Base-by-base conservation (phyloP, 2,329 filamentous ascomycete species). In the Teratosphaeria viscida region DNA sequence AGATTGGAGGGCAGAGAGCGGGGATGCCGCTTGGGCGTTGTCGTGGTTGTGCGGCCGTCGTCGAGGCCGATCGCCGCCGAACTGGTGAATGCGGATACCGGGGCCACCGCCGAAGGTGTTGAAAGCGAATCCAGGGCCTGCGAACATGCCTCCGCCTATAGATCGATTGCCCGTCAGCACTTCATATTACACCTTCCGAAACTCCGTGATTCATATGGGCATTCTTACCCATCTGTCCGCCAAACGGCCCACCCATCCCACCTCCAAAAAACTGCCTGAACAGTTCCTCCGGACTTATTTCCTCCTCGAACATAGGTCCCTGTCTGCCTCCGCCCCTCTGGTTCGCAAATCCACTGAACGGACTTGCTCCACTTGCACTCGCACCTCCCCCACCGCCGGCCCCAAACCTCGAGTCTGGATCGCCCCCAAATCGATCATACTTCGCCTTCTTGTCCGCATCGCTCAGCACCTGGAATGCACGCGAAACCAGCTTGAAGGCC, bases 401-500 rank as follows among this genome's bases (percentile, higher is more conserved):
- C 55, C 85, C 85, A 74, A 95, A 96, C 68, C 92, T 82, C 71
- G 83, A 91, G 71, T 97, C 94, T 6, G 94, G 94, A 72, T 99
- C 94, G 26, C 89, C 91, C 60, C 94, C 94, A 75, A 87, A 95
- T 63, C 84, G 84, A 75, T 99, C 94, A 72, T 82, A 99, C 74
- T 89, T 90, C 16, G 87, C 81, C 71, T 90, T 88, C 84, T 97
- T 97, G 65, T 97, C 92, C 70, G 90, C 83, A 73, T 99, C 94
- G 62, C 90, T 92, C 55, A 99, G 79, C 57, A 97, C 85, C 67
- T 95, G 89, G 73, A 99, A 99, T 16, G 94, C 94, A 68, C 90
- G 83, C 70, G 90, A 89, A 27, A 99, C 91, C 89, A 96, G 89
- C 80, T 99, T 99, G 79, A 99, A 99, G 35, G 94, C 94, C 78